Base-by-base conservation (phyloP, 148 eudicot species). In the Tetragonia tetragonoides region DNA sequence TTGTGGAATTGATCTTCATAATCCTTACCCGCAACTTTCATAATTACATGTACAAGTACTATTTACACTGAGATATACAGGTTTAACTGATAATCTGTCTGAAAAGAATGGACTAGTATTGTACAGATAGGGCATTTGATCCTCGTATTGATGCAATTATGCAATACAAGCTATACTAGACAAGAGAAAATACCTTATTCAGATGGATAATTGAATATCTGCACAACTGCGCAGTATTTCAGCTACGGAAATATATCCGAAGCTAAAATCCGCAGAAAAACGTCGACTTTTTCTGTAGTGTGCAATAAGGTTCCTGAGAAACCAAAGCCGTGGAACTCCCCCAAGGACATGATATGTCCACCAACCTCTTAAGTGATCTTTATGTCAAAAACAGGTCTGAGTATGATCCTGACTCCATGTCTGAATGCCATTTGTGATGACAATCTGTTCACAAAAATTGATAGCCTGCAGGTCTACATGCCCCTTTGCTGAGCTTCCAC, bases 11-110 rank as follows among this genome's bases (percentile, higher is more conserved):
- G 64, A 60, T 17, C 28, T 6, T 60, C 60, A 56, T 17, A 56
- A n/a, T 60, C 64, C 6, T 49, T 28, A 7, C 7, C 2, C n/a
- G n/a, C 28, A 60, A n/a, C 28, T 60, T 21, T 60, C 37, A n/a
- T 46, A 46, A 70, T 70, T 46, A 12, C 40, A 61, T 3, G 56
- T 41, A 5, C n/a, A 56, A 7, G 51, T 41, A 68, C 12, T 56
- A 56, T 42, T 46, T 68, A 20, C 56, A 23, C 16, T 40, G 17
- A 56, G 54, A 66, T 77, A 47, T 68, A 68, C 79, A 77, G 41
- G 40, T 20, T 42, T 37, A 68, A 77, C 63, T 28, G 59, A 2
- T 18, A 11, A 2, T 18, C 20, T 63, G 56, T 62, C 28, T 67
- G 0, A 38, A 74, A 66, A 10, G 14, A 47, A 66, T 37, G 34